These are phyloP conservation scores for Trametes sanguinea DNA, from an alignment of 768 basidiomycete species.

Conservation along the genomic window DNA sequence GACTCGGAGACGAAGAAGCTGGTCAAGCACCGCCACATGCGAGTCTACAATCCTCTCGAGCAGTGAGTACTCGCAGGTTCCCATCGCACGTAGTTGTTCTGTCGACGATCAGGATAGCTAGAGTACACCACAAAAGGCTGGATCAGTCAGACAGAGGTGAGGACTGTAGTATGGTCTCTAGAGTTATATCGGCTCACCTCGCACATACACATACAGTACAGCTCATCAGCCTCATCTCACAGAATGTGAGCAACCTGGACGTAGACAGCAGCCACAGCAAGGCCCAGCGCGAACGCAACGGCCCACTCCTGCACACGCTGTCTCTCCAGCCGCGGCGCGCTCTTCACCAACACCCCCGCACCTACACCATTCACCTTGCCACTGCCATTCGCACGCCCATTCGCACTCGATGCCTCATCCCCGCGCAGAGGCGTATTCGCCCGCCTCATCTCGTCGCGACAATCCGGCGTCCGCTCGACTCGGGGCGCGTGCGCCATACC, in stretches of 20 bases:
- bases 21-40: too few relatives aligned
- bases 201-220: too few relatives aligned
- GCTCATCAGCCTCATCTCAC: not conserved
- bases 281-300: conserved; percentile 35
- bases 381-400: not conserved
- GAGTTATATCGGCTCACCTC: too few relatives aligned
- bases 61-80: too few relatives aligned
- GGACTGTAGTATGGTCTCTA: too few relatives aligned
- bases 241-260: conserved; percentile 2
- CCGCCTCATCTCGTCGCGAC: conserved; percentile 22
- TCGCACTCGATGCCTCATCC: not conserved
- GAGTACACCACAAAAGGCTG: too few relatives aligned
- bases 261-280: conserved; percentile 26
- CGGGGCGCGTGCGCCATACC: conserved; percentile 41
- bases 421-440: conserved; percentile 11
- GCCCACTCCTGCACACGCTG: conserved; percentile 20
- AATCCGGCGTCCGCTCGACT: conserved; percentile 4
- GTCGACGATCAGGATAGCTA: too few relatives aligned
- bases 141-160: too few relatives aligned
- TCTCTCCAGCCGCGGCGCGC: not conserved
- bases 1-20: too few relatives aligned
- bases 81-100: too few relatives aligned
- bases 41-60: too few relatives aligned
- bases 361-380: not conserved
- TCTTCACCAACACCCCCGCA: not conserved